phyloP scores from a whole-genome alignment of 768 basidiomycete genomes.

The Asterophora lycoperdoides region DNA sequence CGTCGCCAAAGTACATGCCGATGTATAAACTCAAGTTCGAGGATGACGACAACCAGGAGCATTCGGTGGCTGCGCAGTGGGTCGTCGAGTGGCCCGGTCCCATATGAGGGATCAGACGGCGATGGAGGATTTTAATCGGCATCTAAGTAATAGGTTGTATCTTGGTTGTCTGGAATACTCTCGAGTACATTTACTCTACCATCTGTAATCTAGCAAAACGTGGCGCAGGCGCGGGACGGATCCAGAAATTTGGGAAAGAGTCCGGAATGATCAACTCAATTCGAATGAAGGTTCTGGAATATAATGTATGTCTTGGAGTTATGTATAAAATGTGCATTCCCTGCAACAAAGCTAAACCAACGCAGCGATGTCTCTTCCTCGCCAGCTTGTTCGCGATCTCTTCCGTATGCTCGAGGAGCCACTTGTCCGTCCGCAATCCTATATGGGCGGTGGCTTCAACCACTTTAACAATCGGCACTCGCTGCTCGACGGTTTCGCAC shows the following conservation, averaged over 20 bases:
- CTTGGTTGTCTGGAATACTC: conserved; percentile 13
- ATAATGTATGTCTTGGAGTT: not conserved
- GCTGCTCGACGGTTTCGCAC: conserved; percentile 43
- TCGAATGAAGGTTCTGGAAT: conserved; percentile 8
- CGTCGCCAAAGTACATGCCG: conserved; percentile 46
- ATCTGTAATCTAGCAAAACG: conserved; percentile 10
- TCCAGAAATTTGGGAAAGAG: no score
- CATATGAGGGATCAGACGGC: conserved; percentile 10
- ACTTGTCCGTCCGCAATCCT: conserved; percentile 32
- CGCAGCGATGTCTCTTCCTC: conserved; percentile 57
- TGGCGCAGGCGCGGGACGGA: not conserved
- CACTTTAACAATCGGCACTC: conserved; percentile 16
- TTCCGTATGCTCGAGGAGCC: conserved; percentile 78
- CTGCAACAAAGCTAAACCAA: not conserved
- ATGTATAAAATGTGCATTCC: conserved; percentile 3
- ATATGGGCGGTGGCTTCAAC: conserved; percentile 10
- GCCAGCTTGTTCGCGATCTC: conserved; percentile 62
- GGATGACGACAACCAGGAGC: conserved; percentile 83
- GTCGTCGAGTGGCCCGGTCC: conserved; percentile 77
- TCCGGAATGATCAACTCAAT: no score
- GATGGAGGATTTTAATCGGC: conserved; percentile 6
- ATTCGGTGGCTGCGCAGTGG: conserved; percentile 68
- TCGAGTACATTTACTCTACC: conserved; percentile 6
- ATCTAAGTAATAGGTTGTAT: conserved; percentile 16
- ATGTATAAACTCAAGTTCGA: conserved; percentile 83